Evolutionary conservation across 306 rosid genomes (phyloP).

Genomic region (Pterocarpus santalinus): DNA sequence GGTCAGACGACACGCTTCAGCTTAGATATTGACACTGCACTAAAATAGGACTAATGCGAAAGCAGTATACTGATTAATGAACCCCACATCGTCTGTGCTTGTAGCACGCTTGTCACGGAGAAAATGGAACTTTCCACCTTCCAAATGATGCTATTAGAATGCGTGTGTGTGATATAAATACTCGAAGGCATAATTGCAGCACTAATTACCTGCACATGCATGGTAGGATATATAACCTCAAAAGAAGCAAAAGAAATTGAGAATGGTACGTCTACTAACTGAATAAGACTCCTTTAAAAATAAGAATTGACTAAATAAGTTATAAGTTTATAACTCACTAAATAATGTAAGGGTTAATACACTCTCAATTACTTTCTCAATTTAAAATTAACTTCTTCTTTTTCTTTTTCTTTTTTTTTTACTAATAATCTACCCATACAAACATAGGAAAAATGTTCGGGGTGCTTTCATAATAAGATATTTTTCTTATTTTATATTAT

Average conservation of each 20-base stretch:
- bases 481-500: too few relatives aligned
- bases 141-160: not conserved
- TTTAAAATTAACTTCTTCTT: too few relatives aligned
- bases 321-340: too few relatives aligned
- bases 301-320: too few relatives aligned
- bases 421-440: too few relatives aligned
- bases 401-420: too few relatives aligned
- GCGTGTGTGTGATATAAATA: not conserved
- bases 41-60: not conserved
- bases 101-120: not conserved
- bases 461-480: too few relatives aligned
- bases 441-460: too few relatives aligned
- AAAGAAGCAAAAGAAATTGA: not conserved
- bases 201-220: not conserved
- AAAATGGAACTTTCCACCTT: not conserved
- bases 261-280: not conserved
- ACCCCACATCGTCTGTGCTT: not conserved
- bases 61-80: not conserved
- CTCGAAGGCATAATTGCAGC: not conserved
- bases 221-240: not conserved
- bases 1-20: too few relatives aligned
- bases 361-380: too few relatives aligned
- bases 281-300: too few relatives aligned
- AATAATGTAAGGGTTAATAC: too few relatives aligned
- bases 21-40: not conserved